Conservation (phyloP, 2,329 filamentous ascomycete species). For the Byssoonygena ceratinophila region DNA sequence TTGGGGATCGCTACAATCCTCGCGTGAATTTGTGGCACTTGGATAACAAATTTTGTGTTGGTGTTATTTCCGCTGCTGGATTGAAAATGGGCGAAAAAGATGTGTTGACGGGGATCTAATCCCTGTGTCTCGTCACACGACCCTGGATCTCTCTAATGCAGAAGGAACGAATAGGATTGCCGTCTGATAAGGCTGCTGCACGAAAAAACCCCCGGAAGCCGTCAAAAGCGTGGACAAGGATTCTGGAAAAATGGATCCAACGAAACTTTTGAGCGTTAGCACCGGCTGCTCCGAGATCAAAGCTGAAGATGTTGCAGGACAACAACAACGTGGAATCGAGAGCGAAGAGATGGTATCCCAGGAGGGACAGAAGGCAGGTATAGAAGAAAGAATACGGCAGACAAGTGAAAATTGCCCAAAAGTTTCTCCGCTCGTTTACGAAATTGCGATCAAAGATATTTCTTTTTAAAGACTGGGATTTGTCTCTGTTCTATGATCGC, state of each 20-base stretch:
- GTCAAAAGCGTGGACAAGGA: not conserved
- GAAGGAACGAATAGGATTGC: not conserved
- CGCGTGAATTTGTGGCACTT: not conserved
- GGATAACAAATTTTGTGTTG: too few species aligned
- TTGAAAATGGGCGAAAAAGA: not conserved
- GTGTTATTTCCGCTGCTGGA: too few species aligned
- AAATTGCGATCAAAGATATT: not conserved
- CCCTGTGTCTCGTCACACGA: not conserved
- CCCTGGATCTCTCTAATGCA: not conserved
- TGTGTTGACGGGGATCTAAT: not conserved
- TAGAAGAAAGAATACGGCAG: too few species aligned
- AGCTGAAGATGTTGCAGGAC: too few species aligned
- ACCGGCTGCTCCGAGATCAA: too few species aligned
- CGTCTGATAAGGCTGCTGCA: not conserved
- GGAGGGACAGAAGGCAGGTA: too few species aligned
- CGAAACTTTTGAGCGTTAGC: not conserved
- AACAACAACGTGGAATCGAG: too few species aligned
- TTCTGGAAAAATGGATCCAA: not conserved
- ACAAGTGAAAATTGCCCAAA: too few species aligned
- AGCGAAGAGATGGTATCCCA: too few species aligned
- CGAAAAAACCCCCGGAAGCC: not conserved
- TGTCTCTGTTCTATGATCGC: not conserved
- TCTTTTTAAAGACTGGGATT: not conserved
- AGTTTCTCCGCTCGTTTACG: too few species aligned
- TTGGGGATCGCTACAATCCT: conserved; percentile 8